phyloP scores from a whole-genome alignment of 208 protist genomes.

The Novymonas esmeraldas region DNA sequence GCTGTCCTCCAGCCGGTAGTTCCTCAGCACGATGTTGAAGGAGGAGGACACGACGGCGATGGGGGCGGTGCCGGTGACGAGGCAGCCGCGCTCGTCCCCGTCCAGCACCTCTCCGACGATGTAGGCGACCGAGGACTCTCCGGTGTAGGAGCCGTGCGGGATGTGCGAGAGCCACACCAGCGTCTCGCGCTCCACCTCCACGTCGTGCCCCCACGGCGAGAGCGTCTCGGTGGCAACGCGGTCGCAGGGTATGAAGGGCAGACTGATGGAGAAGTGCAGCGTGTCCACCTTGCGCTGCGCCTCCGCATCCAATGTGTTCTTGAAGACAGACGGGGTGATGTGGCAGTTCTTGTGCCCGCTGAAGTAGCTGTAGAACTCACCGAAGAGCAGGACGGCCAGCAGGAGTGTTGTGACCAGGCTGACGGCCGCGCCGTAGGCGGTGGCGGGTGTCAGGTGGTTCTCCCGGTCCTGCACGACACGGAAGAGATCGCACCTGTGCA shows the following conservation, averaged over 20 bases:
- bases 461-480: conserved; percentile 46
- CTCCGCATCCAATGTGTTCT: conserved; percentile 15
- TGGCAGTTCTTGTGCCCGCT: conserved; percentile 36
- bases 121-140: conserved; percentile 5
- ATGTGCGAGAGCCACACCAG: conserved; percentile 16
- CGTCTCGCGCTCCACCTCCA: background rate
- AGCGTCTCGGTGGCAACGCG: conserved; percentile 19
- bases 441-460: conserved; percentile 37
- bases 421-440: conserved; percentile 21
- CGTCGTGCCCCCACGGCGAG: background rate
- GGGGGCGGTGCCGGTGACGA: conserved; percentile 22
- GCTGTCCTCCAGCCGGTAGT: conserved; percentile 15
- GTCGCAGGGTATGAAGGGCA: conserved; percentile 30
- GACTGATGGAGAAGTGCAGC: conserved; percentile 28
- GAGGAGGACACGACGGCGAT: conserved; percentile 2
- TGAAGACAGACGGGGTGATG: conserved; percentile 31
- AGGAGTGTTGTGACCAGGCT: conserved; percentile 23
- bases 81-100: conserved; percentile 27
- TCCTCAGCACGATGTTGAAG: conserved; percentile 29
- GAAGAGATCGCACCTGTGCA: conserved; percentile 43
- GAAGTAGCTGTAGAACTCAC: conserved; percentile 29
- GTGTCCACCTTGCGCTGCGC: conserved; percentile 9
- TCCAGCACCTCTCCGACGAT: conserved; percentile 8
- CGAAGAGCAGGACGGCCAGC: conserved; percentile 24
- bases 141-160: conserved; percentile 8